Base-by-base conservation (phyloP, 169 alveolate genomes). In the Plasmodium ovale region DNA sequence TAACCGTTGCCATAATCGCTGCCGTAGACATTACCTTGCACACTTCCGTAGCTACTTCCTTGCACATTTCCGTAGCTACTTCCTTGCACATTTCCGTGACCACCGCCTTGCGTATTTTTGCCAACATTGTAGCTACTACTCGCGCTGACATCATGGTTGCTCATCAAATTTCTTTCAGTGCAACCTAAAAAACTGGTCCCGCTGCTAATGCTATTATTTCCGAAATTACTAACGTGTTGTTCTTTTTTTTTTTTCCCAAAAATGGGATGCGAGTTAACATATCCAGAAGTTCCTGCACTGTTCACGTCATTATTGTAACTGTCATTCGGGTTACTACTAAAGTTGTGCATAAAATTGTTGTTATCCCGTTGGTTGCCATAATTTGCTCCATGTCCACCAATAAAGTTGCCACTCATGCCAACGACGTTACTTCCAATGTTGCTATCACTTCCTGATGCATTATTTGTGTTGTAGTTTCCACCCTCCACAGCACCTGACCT, bases 211-310 rank as follows among this genome's bases (percentile, higher is more conserved):
- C 14, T 54, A 67, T 51, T 16, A 51, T 33, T 67, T 27, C 51
- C n/a, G 12, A 29, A 33, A 71, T 42, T 29, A 49, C 33, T 7
- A 3, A 12, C 19, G 3, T 31, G 7, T 12, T 25, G 47, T 42
- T 71, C 54, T 12, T 27, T 58, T 47, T 49, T 39, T 19, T 73
- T 73, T 12, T 25, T 37, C 0, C 72, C 87, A 14, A 59, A 59
- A 44, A 53, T 49, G 6, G 88, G 88, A 33, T 74, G 88, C 1
- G 88, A 25, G 19, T 19, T 33, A 9, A 70, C 84, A 47, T 70
- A 70, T 29, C 51, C 39, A 12, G 88, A 64, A 16, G 74, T 21
- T 4, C 33, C 2, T 1, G 21, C 69, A 27, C 53, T 74, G 37
- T 64, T 47, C 39, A 31, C 31, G 14, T 21, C 42, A 19, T 62